phyloP scores from a whole-genome alignment of 805 yeast genomes.

The Zygosaccharomyces siamensis region DNA sequence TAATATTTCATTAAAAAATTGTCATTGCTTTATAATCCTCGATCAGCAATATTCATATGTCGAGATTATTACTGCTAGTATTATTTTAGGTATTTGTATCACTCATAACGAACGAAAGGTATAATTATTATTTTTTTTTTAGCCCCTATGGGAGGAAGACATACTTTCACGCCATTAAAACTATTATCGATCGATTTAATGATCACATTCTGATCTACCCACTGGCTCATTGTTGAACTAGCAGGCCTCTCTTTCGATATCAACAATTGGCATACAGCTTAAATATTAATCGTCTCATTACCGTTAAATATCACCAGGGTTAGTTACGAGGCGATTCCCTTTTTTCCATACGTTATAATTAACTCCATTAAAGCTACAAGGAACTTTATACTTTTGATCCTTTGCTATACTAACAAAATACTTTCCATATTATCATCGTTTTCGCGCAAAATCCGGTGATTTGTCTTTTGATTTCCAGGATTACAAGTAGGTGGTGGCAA shows the following conservation, averaged over 20 bases:
- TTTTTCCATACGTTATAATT: background rate
- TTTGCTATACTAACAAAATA: too few relatives aligned
- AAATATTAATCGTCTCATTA: background rate
- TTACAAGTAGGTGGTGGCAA: too few relatives aligned
- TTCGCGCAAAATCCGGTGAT: too few relatives aligned
- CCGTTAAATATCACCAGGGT: background rate
- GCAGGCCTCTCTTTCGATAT: background rate
- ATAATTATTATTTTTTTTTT: background rate
- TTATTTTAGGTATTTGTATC: background rate
- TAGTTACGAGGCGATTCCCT: background rate
- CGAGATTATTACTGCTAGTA: too few relatives aligned
- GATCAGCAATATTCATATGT: too few relatives aligned
- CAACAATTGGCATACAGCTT: background rate
- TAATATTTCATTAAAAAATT: background rate
- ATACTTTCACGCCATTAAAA: background rate
- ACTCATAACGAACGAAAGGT: slow-evolving; percentile 1
- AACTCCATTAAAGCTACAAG: background rate
- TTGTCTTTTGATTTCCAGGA: too few relatives aligned
- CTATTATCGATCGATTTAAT: background rate
- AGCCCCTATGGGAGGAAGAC: background rate
- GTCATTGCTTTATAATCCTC: background rate
- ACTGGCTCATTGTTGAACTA: background rate
- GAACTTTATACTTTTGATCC: too few relatives aligned
- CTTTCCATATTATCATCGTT: too few relatives aligned
- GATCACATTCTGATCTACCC: background rate